Evolutionary conservation across 495 filamentous ascomycete species (phyloP).

Genomic region (Neurospora africana): DNA sequence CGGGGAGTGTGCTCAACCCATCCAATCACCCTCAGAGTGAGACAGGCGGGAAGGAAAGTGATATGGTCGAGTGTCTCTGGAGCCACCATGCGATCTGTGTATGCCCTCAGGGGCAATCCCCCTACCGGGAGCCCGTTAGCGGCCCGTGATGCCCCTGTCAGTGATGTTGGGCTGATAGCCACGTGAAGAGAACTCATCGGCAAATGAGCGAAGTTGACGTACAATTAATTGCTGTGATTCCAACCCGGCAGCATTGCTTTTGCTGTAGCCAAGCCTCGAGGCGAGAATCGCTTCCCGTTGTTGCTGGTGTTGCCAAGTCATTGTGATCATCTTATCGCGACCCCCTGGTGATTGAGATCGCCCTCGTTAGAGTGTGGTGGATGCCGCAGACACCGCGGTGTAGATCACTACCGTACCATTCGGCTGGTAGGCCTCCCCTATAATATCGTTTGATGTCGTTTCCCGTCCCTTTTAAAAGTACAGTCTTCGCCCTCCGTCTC

Average conservation of each 20-base stretch:
- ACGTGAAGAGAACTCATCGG: neutral
- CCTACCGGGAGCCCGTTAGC: neutral
- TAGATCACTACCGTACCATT: neutral
- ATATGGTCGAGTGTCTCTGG: neutral
- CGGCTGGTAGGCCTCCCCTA: neutral
- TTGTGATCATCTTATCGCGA: neutral
- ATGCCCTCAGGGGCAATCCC: neutral
- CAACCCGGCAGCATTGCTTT: neutral
- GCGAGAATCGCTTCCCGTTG: neutral
- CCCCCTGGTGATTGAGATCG: neutral
- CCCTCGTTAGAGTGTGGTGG: neutral
- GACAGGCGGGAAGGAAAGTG: neutral
- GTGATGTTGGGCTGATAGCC: neutral
- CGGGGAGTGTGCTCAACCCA: neutral
- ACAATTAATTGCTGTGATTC: neutral
- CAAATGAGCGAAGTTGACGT: neutral
- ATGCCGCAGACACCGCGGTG: neutral
- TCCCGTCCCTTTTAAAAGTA: neutral
- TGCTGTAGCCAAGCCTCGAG: neutral
- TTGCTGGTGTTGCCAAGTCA: neutral
- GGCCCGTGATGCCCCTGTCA: neutral
- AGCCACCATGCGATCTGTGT: neutral
- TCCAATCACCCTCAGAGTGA: neutral
- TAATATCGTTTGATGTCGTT: neutral
- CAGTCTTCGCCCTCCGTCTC: neutral